A percentile compares a stretch with the other conserved stretches of the same genome.
phyloP scores from a whole-genome alignment of 495 filamentous ascomycete species.

The Penicillium coprophilum region DNA sequence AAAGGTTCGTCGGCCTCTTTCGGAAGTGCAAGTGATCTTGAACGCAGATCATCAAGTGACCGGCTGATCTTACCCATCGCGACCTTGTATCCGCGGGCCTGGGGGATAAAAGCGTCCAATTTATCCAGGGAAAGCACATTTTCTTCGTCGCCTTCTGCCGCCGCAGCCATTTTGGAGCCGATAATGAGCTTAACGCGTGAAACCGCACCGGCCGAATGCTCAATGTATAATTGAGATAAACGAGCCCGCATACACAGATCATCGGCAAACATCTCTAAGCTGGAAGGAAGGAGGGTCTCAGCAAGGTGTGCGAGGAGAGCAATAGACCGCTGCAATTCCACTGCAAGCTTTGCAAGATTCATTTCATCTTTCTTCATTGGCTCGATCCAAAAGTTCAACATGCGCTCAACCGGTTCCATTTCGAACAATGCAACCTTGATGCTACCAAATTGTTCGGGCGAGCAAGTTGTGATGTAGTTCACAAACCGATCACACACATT shows the following conservation, averaged over 20 bases:
- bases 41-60: conserved; percentile 74
- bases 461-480: conserved; percentile 71
- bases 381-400: conserved; percentile 87
- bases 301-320: conserved; percentile 82
- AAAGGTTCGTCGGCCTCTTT: conserved; percentile 54
- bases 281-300: conserved; percentile 72
- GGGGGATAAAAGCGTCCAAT: conserved; percentile 67
- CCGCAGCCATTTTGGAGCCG: conserved; percentile 52
- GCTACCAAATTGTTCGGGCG: conserved; percentile 69
- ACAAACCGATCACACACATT: conserved; percentile 82
- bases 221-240: conserved; percentile 82
- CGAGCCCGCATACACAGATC: conserved; percentile 69
- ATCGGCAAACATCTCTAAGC: conserved; percentile 75
- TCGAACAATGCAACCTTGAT: conserved; percentile 81
- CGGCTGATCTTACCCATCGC: conserved; percentile 75
- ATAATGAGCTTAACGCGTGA: conserved; percentile 62
- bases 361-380: conserved; percentile 78
- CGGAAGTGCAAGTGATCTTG: conserved; percentile 71
- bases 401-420: conserved; percentile 88
- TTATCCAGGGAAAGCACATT: conserved; percentile 66
- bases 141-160: conserved; percentile 56
- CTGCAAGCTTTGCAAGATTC: conserved; percentile 76
- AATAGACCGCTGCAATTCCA: conserved; percentile 75
- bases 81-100: conserved; percentile 81
- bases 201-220: conserved; percentile 70